phyloP scores from a whole-genome alignment of 495 filamentous ascomycete genomes.

The Aspergillus sparsus region DNA sequence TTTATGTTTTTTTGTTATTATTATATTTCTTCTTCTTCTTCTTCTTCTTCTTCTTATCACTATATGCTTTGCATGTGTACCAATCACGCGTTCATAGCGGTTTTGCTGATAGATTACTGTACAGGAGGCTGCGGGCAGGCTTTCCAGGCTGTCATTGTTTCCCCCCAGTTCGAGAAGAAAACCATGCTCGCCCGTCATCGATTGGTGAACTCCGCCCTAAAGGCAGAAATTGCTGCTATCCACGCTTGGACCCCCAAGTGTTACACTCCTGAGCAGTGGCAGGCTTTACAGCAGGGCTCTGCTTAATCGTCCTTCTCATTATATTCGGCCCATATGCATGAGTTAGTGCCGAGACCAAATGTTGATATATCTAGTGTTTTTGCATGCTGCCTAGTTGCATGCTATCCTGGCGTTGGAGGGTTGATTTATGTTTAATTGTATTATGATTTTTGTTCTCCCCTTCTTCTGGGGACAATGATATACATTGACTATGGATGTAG shows the following conservation, averaged over 20 bases:
- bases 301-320: not conserved
- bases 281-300: constrained; percentile 58
- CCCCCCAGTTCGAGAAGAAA: constrained; percentile 82
- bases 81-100: not conserved
- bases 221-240: constrained; percentile 90
- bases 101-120: not conserved
- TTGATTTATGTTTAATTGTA: constrained; percentile 22
- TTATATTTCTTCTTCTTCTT: no score
- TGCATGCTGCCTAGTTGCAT: constrained; percentile 18
- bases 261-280: constrained; percentile 92
- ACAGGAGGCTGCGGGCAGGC: constrained; percentile 93
- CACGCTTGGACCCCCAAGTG: constrained; percentile 99
- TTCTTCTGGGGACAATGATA: constrained; percentile 4
- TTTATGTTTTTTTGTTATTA: not conserved
- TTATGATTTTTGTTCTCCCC: constrained; percentile 7
- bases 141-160: constrained; percentile 90
- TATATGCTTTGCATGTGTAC: not conserved
- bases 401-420: constrained; percentile 23
- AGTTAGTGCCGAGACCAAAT: not conserved
- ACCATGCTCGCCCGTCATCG: constrained; percentile 85
- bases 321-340: not conserved
- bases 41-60: not conserved
- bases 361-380: constrained; percentile 23
- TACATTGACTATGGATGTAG: constrained; percentile 11
- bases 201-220: constrained; percentile 82